Evolutionary conservation across 202 grass and related monocot species (phyloP).

Genomic region (Saccharum hybrid): DNA sequence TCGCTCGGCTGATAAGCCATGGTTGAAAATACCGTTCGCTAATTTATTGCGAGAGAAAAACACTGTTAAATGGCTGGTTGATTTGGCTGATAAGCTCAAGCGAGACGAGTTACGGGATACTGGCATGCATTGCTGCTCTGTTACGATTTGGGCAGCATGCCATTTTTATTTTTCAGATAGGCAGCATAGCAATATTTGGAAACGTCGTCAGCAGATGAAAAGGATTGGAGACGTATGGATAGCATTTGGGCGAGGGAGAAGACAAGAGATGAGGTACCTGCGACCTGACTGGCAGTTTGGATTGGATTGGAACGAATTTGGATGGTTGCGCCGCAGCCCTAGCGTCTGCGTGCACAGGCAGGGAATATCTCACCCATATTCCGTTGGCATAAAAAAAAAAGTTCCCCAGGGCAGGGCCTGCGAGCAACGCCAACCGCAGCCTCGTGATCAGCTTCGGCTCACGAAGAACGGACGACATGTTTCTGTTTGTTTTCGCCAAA

Average conservation of each 20-base stretch:
- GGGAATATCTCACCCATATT: conserved; percentile 29
- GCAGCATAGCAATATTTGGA: not conserved
- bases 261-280: conserved; percentile 20
- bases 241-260: conserved; percentile 35
- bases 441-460: conserved; percentile 14
- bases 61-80: too few species aligned
- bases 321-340: not conserved
- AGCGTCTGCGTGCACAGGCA: not conserved
- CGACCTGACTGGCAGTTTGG: conserved; percentile 19
- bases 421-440: conserved; percentile 36
- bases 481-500: not conserved
- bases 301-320: not conserved
- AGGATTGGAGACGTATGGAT: conserved; percentile 34
- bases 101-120: too few species aligned
- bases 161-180: too few species aligned
- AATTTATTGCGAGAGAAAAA: too few species aligned
- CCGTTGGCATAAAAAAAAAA: conserved; percentile 12
- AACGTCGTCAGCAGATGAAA: not conserved
- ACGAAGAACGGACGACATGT: not conserved
- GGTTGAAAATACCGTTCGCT: too few species aligned
- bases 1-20: too few species aligned
- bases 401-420: conserved; percentile 33
- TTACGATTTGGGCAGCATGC: not conserved
- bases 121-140: too few species aligned
- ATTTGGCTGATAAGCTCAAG: too few species aligned